These are phyloP conservation scores for Sclerotinia trifoliorum DNA, from an alignment of 2,329 filamentous ascomycete species.

Conservation along the genomic window DNA sequence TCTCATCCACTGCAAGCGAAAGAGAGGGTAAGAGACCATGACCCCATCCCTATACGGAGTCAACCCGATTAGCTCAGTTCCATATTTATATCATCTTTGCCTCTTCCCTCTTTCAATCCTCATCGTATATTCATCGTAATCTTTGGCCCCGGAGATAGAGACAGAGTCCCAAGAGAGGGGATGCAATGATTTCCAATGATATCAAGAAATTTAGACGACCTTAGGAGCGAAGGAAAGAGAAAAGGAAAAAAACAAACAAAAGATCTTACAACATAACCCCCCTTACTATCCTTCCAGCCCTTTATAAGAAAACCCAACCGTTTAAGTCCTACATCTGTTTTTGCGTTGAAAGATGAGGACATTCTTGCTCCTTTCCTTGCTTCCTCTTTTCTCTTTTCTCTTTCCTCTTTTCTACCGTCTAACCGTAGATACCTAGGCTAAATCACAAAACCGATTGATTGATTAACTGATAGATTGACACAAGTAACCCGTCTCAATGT, in stretches of 20 bases:
- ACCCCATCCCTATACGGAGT: neutral
- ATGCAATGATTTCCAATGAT: too few species aligned
- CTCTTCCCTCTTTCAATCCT: too few species aligned
- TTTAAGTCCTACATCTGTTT: neutral
- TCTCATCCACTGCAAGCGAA: neutral
- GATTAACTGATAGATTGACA: too few species aligned
- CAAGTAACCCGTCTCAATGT: too few species aligned
- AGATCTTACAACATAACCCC: neutral
- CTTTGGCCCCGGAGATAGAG: too few species aligned
- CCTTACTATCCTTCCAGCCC: neutral
- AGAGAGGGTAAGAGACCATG: conserved; percentile 2
- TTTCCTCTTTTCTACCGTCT: too few species aligned
- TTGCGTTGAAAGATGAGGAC: neutral
- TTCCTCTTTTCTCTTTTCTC: neutral
- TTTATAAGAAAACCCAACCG: neutral
- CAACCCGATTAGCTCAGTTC: neutral
- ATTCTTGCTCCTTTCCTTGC: neutral
- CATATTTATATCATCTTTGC: neutral
- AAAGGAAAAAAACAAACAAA: neutral
- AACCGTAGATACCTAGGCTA: too few species aligned
- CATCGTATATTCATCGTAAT: too few species aligned
- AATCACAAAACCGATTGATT: too few species aligned
- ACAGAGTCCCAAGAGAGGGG: too few species aligned
- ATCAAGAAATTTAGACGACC: too few species aligned
- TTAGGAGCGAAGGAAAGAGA: too few species aligned